phyloP scores from a whole-genome alignment of 2,329 filamentous ascomycete species.

The Microcera coccophila region DNA sequence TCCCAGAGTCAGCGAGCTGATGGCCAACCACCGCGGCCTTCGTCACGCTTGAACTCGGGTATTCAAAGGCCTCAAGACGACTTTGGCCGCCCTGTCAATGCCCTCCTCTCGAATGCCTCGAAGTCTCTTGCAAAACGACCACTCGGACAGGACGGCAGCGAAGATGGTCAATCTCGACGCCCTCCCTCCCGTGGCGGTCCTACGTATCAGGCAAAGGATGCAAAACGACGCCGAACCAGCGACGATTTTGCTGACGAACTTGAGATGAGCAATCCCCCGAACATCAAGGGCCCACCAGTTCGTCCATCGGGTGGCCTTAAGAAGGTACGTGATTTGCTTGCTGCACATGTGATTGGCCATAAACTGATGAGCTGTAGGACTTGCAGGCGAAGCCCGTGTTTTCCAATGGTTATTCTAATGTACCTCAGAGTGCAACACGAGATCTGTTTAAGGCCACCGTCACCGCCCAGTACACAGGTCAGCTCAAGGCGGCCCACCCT shows the following conservation, averaged over 20 bases:
- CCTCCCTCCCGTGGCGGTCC: conserved; percentile 48
- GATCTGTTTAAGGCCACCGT: conserved; percentile 64
- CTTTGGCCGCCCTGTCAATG: conserved; percentile 55
- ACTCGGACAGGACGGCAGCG: conserved; percentile 62
- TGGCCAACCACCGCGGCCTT: conserved; percentile 39
- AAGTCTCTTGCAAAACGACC: conserved; percentile 70
- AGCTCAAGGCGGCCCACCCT: conserved; percentile 62
- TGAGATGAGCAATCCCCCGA: conserved; percentile 53
- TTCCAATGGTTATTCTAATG: conserved; percentile 58
- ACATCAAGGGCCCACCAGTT: conserved; percentile 77
- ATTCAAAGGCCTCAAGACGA: conserved; percentile 56
- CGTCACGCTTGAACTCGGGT: conserved; percentile 57
- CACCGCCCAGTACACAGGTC: conserved; percentile 62
- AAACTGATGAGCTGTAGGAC: conserved; percentile 52
- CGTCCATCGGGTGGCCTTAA: conserved; percentile 68
- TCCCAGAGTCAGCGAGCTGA: conserved; percentile 32
- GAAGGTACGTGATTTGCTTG: conserved; percentile 55
- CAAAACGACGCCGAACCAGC: conserved; percentile 75
- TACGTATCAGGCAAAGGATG: conserved; percentile 65
- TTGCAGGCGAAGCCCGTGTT: conserved; percentile 57
- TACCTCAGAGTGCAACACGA: conserved; percentile 50
- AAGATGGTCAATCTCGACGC: conserved; percentile 46
- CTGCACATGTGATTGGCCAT: too few relatives aligned
- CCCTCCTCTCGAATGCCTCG: conserved; percentile 51
- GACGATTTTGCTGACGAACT: conserved; percentile 65